Conservation (phyloP, 179 eudicot genomes). For the Carnegiea gigantea region DNA sequence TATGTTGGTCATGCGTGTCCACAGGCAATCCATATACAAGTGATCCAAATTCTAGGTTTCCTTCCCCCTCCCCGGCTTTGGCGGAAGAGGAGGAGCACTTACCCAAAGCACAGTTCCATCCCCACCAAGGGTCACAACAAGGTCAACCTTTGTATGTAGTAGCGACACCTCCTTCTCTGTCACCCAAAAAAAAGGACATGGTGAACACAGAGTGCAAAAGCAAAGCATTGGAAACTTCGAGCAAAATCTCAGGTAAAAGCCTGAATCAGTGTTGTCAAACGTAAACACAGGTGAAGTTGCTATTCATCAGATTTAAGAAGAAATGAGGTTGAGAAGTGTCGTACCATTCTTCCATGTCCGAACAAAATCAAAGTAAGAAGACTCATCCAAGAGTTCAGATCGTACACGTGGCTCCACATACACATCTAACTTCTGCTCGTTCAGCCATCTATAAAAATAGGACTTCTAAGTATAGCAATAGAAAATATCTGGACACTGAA, state of each 20-base stretch:
- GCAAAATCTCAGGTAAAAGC: conserved; percentile 2
- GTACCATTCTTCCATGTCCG: conserved; percentile 82
- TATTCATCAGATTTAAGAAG: not conserved
- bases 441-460: conserved; percentile 72
- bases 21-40: not conserved
- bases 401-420: conserved; percentile 88
- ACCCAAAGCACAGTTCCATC: conserved; percentile 99
- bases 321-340: not conserved
- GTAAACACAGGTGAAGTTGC: not conserved
- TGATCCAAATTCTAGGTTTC: not conserved
- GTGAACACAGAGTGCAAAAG: not conserved
- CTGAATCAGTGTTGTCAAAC: not conserved
- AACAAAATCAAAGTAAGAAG: conserved; percentile 70
- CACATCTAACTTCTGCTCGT: conserved; percentile 58
- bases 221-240: not conserved
- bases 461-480: not conserved
- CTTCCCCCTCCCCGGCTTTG: not conserved
- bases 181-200: not conserved
- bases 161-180: conserved; percentile 67
- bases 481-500: conserved; percentile 12
- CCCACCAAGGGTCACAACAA: conserved; percentile 96
- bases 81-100: conserved; percentile 27
- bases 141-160: conserved; percentile 84
- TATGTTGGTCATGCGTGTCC: not conserved
- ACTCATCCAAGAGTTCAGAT: conserved; percentile 70